Conservation (phyloP, 2,329 filamentous ascomycete genomes). For the Exophiala alcalophila region DNA sequence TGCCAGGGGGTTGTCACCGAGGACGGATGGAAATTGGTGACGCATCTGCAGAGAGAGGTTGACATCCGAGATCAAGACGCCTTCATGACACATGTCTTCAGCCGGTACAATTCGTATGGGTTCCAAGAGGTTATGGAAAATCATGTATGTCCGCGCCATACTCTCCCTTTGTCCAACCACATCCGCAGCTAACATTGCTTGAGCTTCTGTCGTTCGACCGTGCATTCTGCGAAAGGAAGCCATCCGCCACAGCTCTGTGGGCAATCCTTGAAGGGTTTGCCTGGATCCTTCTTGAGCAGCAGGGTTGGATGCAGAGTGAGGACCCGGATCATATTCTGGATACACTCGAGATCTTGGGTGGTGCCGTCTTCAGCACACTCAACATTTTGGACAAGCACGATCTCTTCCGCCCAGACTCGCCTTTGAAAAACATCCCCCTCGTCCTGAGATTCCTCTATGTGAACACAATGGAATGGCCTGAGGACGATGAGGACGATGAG, state of each 20-base stretch:
- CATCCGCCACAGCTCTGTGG: conserved; percentile 11
- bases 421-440: conserved; percentile 14
- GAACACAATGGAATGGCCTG: not conserved
- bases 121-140: conserved; percentile 20
- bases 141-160: conserved; percentile 7
- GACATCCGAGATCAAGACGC: conserved; percentile 3
- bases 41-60: conserved; percentile 7
- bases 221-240: conserved; percentile 1
- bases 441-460: conserved; percentile 10
- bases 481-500: not conserved
- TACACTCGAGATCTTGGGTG: conserved; percentile 10
- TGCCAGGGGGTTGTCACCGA: conserved; percentile 9
- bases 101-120: conserved; percentile 10
- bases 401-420: conserved; percentile 7
- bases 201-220: conserved; percentile 9
- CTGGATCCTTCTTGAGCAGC: not conserved
- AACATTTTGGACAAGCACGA: conserved; percentile 8
- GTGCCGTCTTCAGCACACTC: conserved; percentile 9
- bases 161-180: not conserved
- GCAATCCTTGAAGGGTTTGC: conserved; percentile 10
- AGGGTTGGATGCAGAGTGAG: conserved; percentile 5
- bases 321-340: conserved; percentile 1
- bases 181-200: not conserved
- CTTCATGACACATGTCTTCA: not conserved
- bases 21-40: conserved; percentile 3